These are phyloP conservation scores for Daedaleopsis nitida DNA, from an alignment of 768 basidiomycete genomes.

Conservation along the genomic window DNA sequence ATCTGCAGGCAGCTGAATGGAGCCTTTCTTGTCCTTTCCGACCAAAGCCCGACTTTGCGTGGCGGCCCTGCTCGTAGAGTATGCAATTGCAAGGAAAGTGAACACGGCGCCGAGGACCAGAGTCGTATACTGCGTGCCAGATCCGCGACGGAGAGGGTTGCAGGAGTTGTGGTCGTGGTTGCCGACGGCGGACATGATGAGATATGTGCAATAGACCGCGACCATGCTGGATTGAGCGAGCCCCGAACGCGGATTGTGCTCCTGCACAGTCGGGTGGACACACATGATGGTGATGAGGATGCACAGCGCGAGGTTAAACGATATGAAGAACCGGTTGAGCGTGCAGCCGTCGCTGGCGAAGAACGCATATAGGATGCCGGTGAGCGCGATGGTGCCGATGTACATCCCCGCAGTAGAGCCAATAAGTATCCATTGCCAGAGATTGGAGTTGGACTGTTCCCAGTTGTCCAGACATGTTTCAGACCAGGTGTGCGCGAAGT, in stretches of 20 bases:
- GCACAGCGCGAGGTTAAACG: constrained; percentile 85
- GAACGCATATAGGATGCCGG: constrained; percentile 87
- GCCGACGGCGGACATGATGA: constrained; percentile 89
- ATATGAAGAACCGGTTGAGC: constrained; percentile 96
- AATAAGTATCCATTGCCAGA: constrained; percentile 97
- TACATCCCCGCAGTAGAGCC: constrained; percentile 92
- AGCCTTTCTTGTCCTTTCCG: constrained; percentile 65
- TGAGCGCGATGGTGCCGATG: constrained; percentile 79
- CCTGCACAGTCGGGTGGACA: constrained; percentile 85
- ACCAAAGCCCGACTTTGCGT: constrained; percentile 92
- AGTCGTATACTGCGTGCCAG: constrained; percentile 78
- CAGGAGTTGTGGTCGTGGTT: constrained; percentile 87
- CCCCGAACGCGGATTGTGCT: constrained; percentile 90
- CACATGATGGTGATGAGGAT: constrained; percentile 80
- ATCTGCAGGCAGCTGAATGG: constrained; percentile 60
- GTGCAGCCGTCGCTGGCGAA: constrained; percentile 87
- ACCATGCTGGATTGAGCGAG: constrained; percentile 97
- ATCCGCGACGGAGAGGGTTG: constrained; percentile 80
- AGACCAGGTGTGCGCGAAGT: constrained; percentile 98
- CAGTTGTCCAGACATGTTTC: constrained; percentile 96
- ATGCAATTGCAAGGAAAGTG: constrained; percentile 98
- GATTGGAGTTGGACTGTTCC: constrained; percentile 83
- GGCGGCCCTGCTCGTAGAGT: constrained; percentile 94
- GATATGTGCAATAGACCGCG: constrained; percentile 96
- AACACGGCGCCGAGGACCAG: constrained; percentile 91